phyloP scores from a whole-genome alignment of 2,329 filamentous ascomycete species.

The Torrubiella hemipterigena region DNA sequence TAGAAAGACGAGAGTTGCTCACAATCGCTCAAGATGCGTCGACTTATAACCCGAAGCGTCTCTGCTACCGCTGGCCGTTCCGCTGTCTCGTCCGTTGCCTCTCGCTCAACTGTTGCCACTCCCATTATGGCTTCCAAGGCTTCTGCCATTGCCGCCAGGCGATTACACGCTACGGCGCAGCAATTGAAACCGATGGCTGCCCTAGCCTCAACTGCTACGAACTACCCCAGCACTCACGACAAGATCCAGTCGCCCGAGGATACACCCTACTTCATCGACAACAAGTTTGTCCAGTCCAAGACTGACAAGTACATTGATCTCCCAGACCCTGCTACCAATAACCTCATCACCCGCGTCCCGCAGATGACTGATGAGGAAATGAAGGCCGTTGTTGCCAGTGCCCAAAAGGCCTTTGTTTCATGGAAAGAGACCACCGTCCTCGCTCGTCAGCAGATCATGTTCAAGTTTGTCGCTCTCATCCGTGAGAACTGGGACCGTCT shows the following conservation, averaged over 20 bases:
- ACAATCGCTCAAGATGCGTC: constrained; percentile 5
- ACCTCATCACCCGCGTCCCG: constrained; percentile 71
- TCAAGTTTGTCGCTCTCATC: constrained; percentile 70
- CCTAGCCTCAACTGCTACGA: constrained; percentile 41
- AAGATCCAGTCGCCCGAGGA: constrained; percentile 55
- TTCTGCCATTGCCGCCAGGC: constrained; percentile 30
- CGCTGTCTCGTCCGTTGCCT: constrained; percentile 13
- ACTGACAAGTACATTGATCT: constrained; percentile 67
- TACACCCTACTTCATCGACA: constrained; percentile 74
- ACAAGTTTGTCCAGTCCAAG: constrained; percentile 58
- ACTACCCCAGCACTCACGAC: constrained; percentile 61
- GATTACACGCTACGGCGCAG: constrained; percentile 44
- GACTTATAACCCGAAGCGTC: constrained; percentile 7
- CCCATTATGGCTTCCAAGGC: constrained; percentile 10
- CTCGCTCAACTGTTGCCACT: constrained; percentile 13
- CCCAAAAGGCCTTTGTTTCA: constrained; percentile 60
- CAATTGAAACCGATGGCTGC: constrained; percentile 40
- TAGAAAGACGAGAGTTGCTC: no score
- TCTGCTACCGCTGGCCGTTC: constrained; percentile 17
- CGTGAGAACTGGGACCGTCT: constrained; percentile 76
- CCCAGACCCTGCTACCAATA: constrained; percentile 74
- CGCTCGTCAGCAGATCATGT: constrained; percentile 73
- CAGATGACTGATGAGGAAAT: constrained; percentile 72
- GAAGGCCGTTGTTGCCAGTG: constrained; percentile 61
- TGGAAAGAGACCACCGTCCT: constrained; percentile 66